Evolutionary conservation across 345 rosid genomes (phyloP), one percentile per base, ranked within the genome.

Genomic region (Gossypium ekmanianum): DNA sequence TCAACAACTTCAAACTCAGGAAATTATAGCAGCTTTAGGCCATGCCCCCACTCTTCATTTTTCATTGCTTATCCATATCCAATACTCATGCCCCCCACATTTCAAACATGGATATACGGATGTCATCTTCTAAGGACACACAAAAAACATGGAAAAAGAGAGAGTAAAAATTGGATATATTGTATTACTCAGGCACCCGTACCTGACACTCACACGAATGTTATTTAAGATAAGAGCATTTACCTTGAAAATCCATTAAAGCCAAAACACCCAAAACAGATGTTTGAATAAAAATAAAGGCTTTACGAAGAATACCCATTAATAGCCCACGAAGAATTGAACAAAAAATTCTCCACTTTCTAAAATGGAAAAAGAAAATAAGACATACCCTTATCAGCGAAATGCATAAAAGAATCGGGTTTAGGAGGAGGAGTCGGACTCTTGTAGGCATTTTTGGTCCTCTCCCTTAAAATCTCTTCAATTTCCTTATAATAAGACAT

Each of bases 401-500:
- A 93, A 56, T 92, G 97, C 92, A 96, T 87, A 73, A 77, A 93
- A 27, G 97, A 79, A 80, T 93, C 98, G 75, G 91, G 91, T 87
- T 96, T 96, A n/a, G 89, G 71, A 79, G 87, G 59, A 26, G 92
- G 76, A 56, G 88, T 66, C 62, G 93, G 91, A 65, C 88, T 81
- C 86, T 92, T 94, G 54, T 81, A 94, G 1, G 83, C 73, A 82
- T 75, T 85, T 84, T 91, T 96, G 71, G 84, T 85, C 83, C 99
- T 88, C 80, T 89, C 97, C 76, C 86, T 89, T 81, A 96, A 86
- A 82, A 96, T 93, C 74, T 92, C 98, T 68, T 93, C 99, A 85
- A 96, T 93, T 85, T 96, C 99, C 78, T 90, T 96, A 78, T 88
- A 91, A 80, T 89, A 91, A 10, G 97, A 90, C 98, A 91, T 95